phyloP scores from a whole-genome alignment of 345 rosid genomes.

The Populus alba region DNA sequence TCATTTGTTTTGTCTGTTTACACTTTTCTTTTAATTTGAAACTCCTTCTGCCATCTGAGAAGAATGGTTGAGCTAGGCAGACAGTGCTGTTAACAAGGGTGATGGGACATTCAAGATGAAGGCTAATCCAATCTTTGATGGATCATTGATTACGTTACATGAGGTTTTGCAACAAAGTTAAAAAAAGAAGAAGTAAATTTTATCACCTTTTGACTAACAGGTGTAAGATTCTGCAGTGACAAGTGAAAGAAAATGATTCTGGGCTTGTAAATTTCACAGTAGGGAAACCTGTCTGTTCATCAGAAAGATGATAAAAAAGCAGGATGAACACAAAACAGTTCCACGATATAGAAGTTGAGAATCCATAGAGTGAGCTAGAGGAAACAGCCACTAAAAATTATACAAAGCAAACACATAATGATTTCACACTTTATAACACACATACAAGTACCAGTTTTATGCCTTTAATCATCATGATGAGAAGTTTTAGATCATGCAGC shows the following conservation, averaged over 20 bases:
- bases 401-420: conserved; percentile 1
- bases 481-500: conserved; percentile 9
- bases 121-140: background rate
- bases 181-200: conserved; percentile 18
- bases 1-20: background rate
- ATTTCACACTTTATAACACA: background rate
- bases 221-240: background rate
- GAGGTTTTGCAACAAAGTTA: conserved; percentile 7
- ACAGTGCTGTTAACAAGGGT: conserved; percentile 17
- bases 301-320: background rate
- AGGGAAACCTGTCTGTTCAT: background rate
- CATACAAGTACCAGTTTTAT: background rate
- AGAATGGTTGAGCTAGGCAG: background rate
- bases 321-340: conserved; percentile 13
- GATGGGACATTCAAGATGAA: conserved; percentile 21
- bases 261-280: background rate
- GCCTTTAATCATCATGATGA: background rate
- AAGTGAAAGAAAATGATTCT: background rate
- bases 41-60: too few species aligned
- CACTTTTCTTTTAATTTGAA: background rate
- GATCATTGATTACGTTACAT: conserved; percentile 1
- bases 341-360: conserved; percentile 5
- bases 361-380: background rate
- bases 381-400: background rate
- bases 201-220: conserved; percentile 7